Evolutionary conservation across 805 yeast species (phyloP).

Genomic region (Metschnikowia lunata): DNA sequence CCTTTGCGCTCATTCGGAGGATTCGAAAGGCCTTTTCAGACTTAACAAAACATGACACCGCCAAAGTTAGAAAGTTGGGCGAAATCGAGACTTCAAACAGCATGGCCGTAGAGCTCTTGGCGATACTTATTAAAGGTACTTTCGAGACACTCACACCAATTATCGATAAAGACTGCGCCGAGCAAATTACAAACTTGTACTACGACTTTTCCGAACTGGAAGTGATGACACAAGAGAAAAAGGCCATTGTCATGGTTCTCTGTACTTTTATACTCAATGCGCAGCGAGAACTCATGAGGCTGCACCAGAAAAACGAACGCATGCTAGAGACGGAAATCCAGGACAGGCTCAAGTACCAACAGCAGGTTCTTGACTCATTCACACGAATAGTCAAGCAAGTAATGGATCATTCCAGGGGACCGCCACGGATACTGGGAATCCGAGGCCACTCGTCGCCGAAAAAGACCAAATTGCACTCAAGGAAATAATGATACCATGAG

Average conservation of each 20-base stretch:
- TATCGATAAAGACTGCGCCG: conserved; percentile 12
- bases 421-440: conserved; percentile 6
- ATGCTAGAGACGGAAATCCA: conserved; percentile 11
- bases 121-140: conserved; percentile 8
- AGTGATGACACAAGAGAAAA: conserved; percentile 2
- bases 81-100: conserved; percentile 7
- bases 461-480: not conserved
- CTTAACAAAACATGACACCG: not conserved
- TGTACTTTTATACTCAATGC: conserved; percentile 10
- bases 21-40: not conserved
- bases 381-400: conserved; percentile 9
- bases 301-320: conserved; percentile 10
- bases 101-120: conserved; percentile 7
- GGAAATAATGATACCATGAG: no score
- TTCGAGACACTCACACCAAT: conserved; percentile 11
- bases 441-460: conserved; percentile 11
- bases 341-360: conserved; percentile 12
- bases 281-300: conserved; percentile 8
- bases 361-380: conserved; percentile 13
- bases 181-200: conserved; percentile 9
- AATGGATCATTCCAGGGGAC: conserved; percentile 7
- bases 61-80: not conserved
- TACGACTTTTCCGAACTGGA: conserved; percentile 5
- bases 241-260: conserved; percentile 4
- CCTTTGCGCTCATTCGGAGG: not conserved